Conservation (phyloP, 306 rosid genomes). For the Pterocarpus macrocarpus region DNA sequence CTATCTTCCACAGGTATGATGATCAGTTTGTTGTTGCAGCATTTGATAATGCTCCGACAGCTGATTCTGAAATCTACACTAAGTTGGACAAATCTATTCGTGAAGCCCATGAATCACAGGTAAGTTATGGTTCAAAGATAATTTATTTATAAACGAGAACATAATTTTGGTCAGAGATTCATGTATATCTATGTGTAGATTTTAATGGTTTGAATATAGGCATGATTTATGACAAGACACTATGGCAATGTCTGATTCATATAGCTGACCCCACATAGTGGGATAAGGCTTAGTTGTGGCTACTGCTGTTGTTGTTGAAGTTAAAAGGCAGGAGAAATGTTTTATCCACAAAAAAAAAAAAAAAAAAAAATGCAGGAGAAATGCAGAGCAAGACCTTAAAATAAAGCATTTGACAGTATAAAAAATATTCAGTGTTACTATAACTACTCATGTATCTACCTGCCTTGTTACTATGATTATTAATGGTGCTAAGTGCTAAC, state of each 20-base stretch:
- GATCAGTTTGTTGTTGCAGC: constrained; percentile 81
- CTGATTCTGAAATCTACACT: constrained; percentile 78
- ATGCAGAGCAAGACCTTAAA: neutral
- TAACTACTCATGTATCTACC: no score
- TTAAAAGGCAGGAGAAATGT: constrained; percentile 16
- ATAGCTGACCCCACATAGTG: no score
- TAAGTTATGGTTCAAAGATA: constrained; percentile 50
- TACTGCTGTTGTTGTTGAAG: neutral
- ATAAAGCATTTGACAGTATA: neutral
- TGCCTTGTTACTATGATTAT: neutral
- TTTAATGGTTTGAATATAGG: no score
- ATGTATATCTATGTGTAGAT: neutral
- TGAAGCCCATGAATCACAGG: constrained; percentile 84
- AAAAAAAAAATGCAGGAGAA: no score
- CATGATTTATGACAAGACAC: no score
- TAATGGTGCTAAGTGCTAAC: constrained; percentile 27
- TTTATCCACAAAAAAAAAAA: no score
- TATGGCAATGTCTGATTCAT: no score
- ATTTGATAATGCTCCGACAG: constrained; percentile 95
- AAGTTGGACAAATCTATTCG: constrained; percentile 80
- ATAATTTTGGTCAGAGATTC: neutral
- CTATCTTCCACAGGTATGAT: constrained; percentile 62
- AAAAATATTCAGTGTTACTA: neutral
- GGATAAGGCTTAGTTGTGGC: no score
- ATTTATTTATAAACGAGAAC: neutral